Evolutionary conservation across 495 filamentous ascomycete genomes (phyloP).

Genomic region (Mytilinidion resinicola): DNA sequence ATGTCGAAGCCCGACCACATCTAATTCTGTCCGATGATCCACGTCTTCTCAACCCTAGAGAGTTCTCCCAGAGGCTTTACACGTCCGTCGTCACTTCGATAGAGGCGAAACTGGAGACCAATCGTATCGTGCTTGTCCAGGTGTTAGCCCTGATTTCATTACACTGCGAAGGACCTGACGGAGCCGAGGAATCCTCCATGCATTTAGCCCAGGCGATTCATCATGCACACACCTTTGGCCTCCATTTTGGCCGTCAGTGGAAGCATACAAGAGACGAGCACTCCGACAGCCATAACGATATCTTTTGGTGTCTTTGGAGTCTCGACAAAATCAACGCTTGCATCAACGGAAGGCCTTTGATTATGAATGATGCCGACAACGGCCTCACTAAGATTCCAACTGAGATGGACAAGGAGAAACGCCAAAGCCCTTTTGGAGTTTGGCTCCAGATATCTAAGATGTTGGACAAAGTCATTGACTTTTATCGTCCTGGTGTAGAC

Average conservation of each 20-base stretch:
- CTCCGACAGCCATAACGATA: conserved; percentile 38
- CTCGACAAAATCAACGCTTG: conserved; percentile 59
- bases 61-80: conserved; percentile 34
- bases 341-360: conserved; percentile 57
- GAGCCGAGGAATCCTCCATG: conserved; percentile 37
- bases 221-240: conserved; percentile 58
- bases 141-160: conserved; percentile 40
- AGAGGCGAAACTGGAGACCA: conserved; percentile 28
- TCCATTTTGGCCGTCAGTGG: conserved; percentile 50
- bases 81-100: conserved; percentile 29
- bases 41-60: conserved; percentile 24
- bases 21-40: conserved; percentile 25
- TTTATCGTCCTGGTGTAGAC: conserved; percentile 54
- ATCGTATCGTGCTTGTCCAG: conserved; percentile 37
- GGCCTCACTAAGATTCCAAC: conserved; percentile 34
- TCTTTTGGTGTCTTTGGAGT: conserved; percentile 65
- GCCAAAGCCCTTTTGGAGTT: conserved; percentile 42
- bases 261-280: conserved; percentile 28
- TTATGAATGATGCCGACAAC: conserved; percentile 61
- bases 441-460: conserved; percentile 50
- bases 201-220: conserved; percentile 42
- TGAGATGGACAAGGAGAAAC: conserved; percentile 14
- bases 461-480: conserved; percentile 58
- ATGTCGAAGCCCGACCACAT: conserved; percentile 26
- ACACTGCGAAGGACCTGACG: conserved; percentile 43